These are phyloP conservation scores for Lentinus brumalis DNA, from an alignment of 768 basidiomycete species.

Conservation along the genomic window DNA sequence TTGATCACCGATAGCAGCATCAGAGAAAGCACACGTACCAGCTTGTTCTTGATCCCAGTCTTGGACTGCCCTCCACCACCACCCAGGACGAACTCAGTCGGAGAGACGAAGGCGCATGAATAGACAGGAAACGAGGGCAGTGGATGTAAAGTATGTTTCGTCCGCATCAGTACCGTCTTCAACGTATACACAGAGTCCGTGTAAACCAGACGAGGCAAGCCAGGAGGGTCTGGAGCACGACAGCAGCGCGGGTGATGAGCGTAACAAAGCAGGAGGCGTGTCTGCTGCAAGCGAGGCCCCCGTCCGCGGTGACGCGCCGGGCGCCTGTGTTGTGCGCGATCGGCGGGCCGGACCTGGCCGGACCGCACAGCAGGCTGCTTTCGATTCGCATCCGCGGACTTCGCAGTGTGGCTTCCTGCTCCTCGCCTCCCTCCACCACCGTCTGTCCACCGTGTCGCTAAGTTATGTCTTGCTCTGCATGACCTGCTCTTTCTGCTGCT, in stretches of 20 bases:
- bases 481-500: neutral
- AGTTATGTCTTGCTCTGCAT: conserved; percentile 8
- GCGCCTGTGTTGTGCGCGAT: neutral
- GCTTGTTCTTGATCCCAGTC: conserved; percentile 92
- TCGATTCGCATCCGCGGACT: neutral
- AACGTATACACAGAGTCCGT: neutral
- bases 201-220: neutral
- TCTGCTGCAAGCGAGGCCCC: neutral
- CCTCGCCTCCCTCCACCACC: neutral
- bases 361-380: neutral
- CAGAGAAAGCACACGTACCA: conserved; percentile 53
- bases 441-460: neutral
- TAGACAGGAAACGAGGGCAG: conserved; percentile 87
- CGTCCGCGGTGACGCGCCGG: neutral
- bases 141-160: conserved; percentile 76
- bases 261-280: neutral
- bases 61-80: conserved; percentile 88
- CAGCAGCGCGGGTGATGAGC: neutral
- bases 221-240: neutral
- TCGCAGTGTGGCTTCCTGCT: neutral
- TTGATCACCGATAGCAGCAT: neutral
- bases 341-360: neutral
- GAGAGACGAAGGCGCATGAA: conserved; percentile 76
- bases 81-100: conserved; percentile 75
- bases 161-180: conserved; percentile 56